phyloP scores from a whole-genome alignment of 345 rosid genomes.

The Ailanthus altissimus region DNA sequence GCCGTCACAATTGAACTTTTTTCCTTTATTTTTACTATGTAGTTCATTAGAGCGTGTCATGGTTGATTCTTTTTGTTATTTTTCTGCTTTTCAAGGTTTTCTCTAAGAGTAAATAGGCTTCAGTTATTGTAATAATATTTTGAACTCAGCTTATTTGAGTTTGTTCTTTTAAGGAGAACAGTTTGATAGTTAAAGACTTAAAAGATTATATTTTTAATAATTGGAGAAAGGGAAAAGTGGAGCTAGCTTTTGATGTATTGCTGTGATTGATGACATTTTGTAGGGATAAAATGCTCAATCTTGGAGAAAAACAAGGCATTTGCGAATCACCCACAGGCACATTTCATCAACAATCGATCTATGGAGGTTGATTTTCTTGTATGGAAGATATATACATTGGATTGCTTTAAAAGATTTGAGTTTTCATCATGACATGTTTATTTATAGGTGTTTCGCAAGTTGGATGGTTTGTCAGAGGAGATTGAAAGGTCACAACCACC shows the following conservation, averaged over 20 bases:
- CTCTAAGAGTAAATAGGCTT: background rate
- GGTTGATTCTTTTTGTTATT: too few species aligned
- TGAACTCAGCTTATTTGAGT: background rate
- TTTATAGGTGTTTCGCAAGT: slow-evolving; percentile 66
- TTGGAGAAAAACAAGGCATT: slow-evolving; percentile 73
- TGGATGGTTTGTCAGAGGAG: slow-evolving; percentile 87
- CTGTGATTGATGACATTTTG: slow-evolving; percentile 22
- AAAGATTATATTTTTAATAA: background rate
- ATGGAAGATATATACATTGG: background rate
- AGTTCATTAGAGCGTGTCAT: too few species aligned
- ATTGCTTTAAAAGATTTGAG: background rate
- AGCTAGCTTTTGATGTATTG: background rate
- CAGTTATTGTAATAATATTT: background rate
- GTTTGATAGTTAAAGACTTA: background rate
- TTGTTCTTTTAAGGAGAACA: background rate
- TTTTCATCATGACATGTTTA: slow-evolving; percentile 10
- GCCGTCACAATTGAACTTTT: too few species aligned
- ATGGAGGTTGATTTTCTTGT: slow-evolving; percentile 71
- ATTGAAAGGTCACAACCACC: slow-evolving; percentile 84
- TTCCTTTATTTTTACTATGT: too few species aligned
- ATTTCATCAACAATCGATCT: slow-evolving; percentile 90
- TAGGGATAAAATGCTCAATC: slow-evolving; percentile 74
- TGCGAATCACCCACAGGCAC: slow-evolving; percentile 89
- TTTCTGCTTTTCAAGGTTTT: too few species aligned
- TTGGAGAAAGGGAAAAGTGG: background rate